A percentile compares a stretch with the other conserved stretches of the same genome.
phyloP scores from a whole-genome alignment of 345 rosid species.

The Rhizophora apiculata region DNA sequence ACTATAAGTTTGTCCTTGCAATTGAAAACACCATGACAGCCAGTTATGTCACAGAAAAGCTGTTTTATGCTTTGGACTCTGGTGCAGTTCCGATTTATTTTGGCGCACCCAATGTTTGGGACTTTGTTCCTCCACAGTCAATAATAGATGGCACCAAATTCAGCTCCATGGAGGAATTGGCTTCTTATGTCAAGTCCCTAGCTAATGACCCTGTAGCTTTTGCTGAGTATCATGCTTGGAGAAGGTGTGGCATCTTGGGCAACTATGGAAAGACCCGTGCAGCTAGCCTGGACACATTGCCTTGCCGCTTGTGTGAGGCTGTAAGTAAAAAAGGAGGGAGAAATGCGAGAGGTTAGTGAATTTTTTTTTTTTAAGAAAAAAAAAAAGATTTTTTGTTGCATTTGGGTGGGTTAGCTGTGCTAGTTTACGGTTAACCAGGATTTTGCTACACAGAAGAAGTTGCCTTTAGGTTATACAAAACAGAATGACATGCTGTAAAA shows the following conservation, averaged over 20 bases:
- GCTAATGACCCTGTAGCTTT: constrained; percentile 74
- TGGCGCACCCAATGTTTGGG: constrained; percentile 82
- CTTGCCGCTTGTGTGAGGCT: constrained; percentile 82
- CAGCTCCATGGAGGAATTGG: constrained; percentile 59
- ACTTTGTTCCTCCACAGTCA: constrained; percentile 82
- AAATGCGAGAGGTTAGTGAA: constrained; percentile 30
- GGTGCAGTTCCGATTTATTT: constrained; percentile 88
- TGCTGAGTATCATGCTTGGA: constrained; percentile 92
- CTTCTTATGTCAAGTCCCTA: constrained; percentile 54
- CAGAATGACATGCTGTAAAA: constrained; percentile 9
- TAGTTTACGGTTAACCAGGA: no score
- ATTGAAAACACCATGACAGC: constrained; percentile 81
- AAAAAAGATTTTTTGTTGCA: constrained; percentile 4
- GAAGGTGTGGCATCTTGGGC: constrained; percentile 79
- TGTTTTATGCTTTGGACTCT: constrained; percentile 78
- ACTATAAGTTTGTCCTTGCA: constrained; percentile 88
- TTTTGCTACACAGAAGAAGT: no score
- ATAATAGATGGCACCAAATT: constrained; percentile 80
- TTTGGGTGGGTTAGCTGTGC: background rate
- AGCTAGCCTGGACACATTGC: constrained; percentile 76
- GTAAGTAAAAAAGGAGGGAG: constrained; percentile 72
- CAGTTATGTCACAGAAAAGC: constrained; percentile 92
- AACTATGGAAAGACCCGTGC: constrained; percentile 61
- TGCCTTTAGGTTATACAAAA: constrained; percentile 5
- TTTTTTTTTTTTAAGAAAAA: background rate